Conservation (phyloP, 352 stramenopile species). For the Phytophthora quininea region DNA sequence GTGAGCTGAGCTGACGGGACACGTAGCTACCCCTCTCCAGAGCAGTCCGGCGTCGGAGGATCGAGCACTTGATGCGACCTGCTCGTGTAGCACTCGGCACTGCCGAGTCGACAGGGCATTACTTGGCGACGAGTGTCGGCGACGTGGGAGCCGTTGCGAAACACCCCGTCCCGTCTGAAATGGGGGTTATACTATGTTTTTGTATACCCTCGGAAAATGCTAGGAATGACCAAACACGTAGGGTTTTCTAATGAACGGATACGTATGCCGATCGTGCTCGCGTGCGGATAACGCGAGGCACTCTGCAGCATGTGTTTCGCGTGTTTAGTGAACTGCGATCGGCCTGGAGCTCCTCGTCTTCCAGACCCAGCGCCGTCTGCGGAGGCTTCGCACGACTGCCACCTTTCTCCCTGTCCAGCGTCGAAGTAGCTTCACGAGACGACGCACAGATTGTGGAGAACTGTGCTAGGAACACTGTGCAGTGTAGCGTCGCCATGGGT, state of each 20-base stretch:
- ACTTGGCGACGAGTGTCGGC: too few relatives aligned
- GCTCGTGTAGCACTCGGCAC: too few relatives aligned
- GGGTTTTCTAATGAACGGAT: not conserved
- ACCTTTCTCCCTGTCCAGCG: too few relatives aligned
- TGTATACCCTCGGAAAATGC: not conserved
- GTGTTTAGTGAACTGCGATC: not conserved
- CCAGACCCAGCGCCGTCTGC: not conserved
- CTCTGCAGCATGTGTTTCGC: not conserved
- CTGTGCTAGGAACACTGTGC: too few relatives aligned
- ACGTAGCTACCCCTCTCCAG: not conserved
- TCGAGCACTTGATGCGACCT: not conserved
- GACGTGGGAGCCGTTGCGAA: too few relatives aligned
- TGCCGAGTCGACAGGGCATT: too few relatives aligned
- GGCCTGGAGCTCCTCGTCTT: not conserved
- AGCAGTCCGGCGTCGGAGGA: not conserved
- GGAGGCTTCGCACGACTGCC: not conserved
- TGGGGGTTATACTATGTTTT: too few relatives aligned
- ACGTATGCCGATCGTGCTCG: not conserved
- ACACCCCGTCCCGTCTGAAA: too few relatives aligned
- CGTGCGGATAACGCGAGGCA: not conserved
- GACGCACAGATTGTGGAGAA: not conserved
- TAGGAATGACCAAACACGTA: not conserved
- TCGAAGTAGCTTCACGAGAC: not conserved
- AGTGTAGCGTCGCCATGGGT: too few relatives aligned
- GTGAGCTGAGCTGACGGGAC: not conserved